These are phyloP conservation scores for Pyrenochaeta sp. DNA, from an alignment of 2,329 filamentous ascomycete species.

Conservation along the genomic window DNA sequence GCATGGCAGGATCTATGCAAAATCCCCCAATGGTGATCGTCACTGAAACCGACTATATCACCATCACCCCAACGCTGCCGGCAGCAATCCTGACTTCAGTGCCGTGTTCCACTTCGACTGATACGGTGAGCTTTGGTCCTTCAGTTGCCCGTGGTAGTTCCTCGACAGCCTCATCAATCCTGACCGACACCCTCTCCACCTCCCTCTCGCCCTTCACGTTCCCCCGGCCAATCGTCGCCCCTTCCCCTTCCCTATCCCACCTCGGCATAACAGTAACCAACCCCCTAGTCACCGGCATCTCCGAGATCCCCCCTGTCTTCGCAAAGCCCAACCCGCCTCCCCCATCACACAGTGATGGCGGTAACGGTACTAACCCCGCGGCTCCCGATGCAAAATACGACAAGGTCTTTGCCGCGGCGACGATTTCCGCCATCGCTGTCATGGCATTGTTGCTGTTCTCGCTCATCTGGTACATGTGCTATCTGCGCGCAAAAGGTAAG, in stretches of 20 bases:
- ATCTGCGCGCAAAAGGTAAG: constrained; percentile 9
- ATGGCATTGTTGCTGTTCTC: constrained; percentile 5
- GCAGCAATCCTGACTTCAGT: neutral
- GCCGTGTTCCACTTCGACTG: neutral
- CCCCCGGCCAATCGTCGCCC: too few species aligned
- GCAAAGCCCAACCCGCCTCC: too few species aligned
- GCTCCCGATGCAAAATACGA: constrained; percentile 2
- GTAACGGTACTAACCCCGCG: too few species aligned
- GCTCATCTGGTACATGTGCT: constrained; percentile 9
- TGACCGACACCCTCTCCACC: too few species aligned
- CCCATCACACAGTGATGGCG: too few species aligned
- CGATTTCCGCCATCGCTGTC: constrained; percentile 2
- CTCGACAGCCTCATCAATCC: too few species aligned
- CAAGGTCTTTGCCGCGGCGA: constrained; percentile 6
- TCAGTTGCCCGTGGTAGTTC: constrained; percentile 1
- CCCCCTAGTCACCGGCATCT: too few species aligned
- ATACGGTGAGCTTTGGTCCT: neutral
- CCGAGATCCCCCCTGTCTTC: too few species aligned
- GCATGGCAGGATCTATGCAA: neutral
- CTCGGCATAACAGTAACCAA: too few species aligned
- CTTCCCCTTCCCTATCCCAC: too few species aligned
- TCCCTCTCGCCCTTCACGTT: too few species aligned
- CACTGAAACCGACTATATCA: constrained; percentile 5
- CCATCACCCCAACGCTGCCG: constrained; percentile 4
- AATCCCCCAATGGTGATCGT: neutral